These are phyloP conservation scores for Mytilinidion resinicola DNA, from an alignment of 495 filamentous ascomycete species.

Conservation along the genomic window DNA sequence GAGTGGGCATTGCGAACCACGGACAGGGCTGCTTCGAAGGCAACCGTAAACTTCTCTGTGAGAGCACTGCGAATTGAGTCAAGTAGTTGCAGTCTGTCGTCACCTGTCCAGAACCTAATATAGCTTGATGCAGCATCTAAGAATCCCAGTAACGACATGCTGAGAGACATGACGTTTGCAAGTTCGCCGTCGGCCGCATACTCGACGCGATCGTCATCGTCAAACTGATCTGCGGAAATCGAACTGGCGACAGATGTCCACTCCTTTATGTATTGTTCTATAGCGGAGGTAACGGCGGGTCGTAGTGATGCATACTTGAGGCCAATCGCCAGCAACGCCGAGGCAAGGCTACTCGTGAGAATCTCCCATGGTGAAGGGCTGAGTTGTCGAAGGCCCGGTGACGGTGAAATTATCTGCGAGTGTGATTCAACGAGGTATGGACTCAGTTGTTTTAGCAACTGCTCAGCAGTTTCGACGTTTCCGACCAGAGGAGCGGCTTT, in stretches of 20 bases:
- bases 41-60: conserved; percentile 73
- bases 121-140: conserved; percentile 70
- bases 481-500: conserved; percentile 71
- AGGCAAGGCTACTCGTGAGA: conserved; percentile 69
- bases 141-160: conserved; percentile 81
- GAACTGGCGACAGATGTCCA: conserved; percentile 22
- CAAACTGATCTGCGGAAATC: conserved; percentile 25
- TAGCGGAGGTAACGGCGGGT: conserved; percentile 50
- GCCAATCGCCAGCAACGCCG: conserved; percentile 72
- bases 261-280: conserved; percentile 57
- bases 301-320: conserved; percentile 60
- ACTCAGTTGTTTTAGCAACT: conserved; percentile 63
- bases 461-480: conserved; percentile 61
- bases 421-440: conserved; percentile 80
- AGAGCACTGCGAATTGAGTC: conserved; percentile 62
- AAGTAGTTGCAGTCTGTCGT: conserved; percentile 64
- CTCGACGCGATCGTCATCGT: conserved; percentile 22
- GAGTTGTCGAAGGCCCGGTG: conserved; percentile 73
- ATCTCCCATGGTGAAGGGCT: conserved; percentile 87
- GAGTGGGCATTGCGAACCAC: conserved; percentile 62
- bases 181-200: conserved; percentile 47
- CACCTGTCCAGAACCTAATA: conserved; percentile 68
- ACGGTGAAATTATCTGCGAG: conserved; percentile 65
- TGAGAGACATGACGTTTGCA: conserved; percentile 61
- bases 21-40: conserved; percentile 80